Base-by-base conservation (phyloP, 768 basidiomycete species). In the Thelephora ganbajun region DNA sequence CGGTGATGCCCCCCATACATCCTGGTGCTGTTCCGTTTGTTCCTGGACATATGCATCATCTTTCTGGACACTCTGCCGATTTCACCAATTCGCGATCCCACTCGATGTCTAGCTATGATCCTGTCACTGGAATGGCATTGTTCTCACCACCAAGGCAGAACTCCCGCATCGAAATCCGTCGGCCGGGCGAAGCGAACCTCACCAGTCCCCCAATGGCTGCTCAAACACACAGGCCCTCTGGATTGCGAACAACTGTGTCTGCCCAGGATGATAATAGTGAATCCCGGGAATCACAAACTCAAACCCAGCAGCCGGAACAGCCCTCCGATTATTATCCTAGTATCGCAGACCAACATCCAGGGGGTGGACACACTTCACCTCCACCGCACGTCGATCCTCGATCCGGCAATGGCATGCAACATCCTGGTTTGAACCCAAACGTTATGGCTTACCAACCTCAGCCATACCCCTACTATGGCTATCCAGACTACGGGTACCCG, bases 71-170 rank as follows among this genome's bases (percentile, higher is more conserved):
- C 34, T 79, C 80, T 16, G 79, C 81, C 12, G 81, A 82, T 57
- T 80, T 77, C 66, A 68, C 80, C 5, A 74, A 74, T 54, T 73
- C 78, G 4, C 75, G 75, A 56, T 77, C 79, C 23, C 80, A 79
- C 43, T 76, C 79, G 3, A 57, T 76, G 55, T 76, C 73, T 51
- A 74, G 76, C 33, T 82, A 78, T 59, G 80, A 85, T 59, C 78
- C 80, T 6, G 52, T 71, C 7, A 79, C 79, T 33, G 82, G 80
- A 19, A 68, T 70, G 12, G 75, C 83, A n/a, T 73, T 87, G 19
- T 87, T 88, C 59, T 70, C 80, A 3, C 77, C 82, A 57, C 80
- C 84, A 33, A 75, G 83, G 16, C 77, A 83, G 59, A 75, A 73
- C 49, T 74, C 77, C 18, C 80, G 83, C 43, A 63, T 88, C 48